These are phyloP conservation scores for Trematosphaeria pertusa DNA, from an alignment of 2,329 filamentous ascomycete species.

Conservation along the genomic window DNA sequence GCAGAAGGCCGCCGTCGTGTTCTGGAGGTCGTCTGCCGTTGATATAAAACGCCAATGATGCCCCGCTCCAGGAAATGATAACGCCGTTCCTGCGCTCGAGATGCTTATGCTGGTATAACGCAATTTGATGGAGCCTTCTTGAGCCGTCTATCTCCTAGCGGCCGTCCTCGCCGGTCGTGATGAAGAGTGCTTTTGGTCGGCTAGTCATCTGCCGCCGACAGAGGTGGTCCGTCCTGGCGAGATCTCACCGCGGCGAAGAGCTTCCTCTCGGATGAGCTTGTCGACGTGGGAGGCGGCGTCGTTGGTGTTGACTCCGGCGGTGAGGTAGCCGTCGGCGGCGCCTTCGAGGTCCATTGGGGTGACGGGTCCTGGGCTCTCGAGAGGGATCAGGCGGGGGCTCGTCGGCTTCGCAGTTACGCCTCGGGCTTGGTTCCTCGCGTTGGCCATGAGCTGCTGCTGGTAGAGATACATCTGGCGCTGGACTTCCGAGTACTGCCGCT, in stretches of 20 bases:
- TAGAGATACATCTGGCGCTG: slow-evolving; percentile 58
- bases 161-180: slow-evolving; percentile 9
- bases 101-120: slow-evolving; percentile 8
- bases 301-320: slow-evolving; percentile 50
- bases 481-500: slow-evolving; percentile 55
- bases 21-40: slow-evolving; percentile 14
- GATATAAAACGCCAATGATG: slow-evolving; percentile 44
- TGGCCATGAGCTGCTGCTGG: slow-evolving; percentile 54
- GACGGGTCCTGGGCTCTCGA: slow-evolving; percentile 60
- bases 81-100: slow-evolving; percentile 13
- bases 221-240: slow-evolving; percentile 38
- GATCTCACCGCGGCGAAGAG: slow-evolving; percentile 44
- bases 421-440: slow-evolving; percentile 33
- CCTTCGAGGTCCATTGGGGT: slow-evolving; percentile 60
- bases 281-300: slow-evolving; percentile 53
- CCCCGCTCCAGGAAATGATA: slow-evolving; percentile 23
- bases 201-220: slow-evolving; percentile 42
- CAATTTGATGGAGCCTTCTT: slow-evolving; percentile 13
- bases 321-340: slow-evolving; percentile 52
- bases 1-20: slow-evolving; percentile 7
- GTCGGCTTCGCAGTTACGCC: slow-evolving; percentile 46
- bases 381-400: slow-evolving; percentile 57
- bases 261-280: slow-evolving; percentile 55
- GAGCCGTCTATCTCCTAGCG: slow-evolving; percentile 7
- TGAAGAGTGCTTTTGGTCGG: slow-evolving; percentile 17